Evolutionary conservation across 108 stramenopile genomes (phyloP), one percentile per base, ranked within the genome.

Genomic region (Cyclostephanos tholiformis): DNA sequence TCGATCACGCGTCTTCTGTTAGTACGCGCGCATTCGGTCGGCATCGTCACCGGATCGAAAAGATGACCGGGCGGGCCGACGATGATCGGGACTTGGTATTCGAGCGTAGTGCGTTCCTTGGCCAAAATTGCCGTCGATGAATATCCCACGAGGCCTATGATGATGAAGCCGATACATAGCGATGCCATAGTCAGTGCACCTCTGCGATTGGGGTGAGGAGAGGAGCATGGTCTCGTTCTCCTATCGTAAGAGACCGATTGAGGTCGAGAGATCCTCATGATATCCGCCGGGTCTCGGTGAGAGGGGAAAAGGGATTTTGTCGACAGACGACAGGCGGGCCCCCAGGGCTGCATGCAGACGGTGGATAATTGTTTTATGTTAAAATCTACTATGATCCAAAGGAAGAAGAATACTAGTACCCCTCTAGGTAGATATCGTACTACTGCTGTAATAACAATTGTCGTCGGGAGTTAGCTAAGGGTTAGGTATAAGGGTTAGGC

Each of bases 1-100:
- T 71, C 69, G 11, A 71, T 71, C 2, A 71, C 38, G 27, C 57
- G 35, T 29, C 69, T n/a, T 19, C 69, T 49, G 16, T 63, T 63
- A 1, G 17, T 27, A 0, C 62, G 62, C 35, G 27, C 16, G 36
- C 66, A 67, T 20, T 52, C 29, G 32, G 50, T 50, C n/a, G 50
- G 36, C 9, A 67, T 67, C 16, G 32, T 36, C 38, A 67, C 35
- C 5, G 66, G 66, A 52, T 67, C 66, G 29, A 67, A 67, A 11
- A 67, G 66, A 52, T 35, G 22, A 25, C 66, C 66, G 1, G 66
- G 51, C 44, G 44, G 44, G 16, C 44, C 44, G 16, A 17, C 0
- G 44, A 2, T 16, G 44, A n/a, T n/a, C n/a, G 13, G 2, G 44
- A 46, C 44, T 46, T 16, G 44, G 44, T 0, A 17, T 17, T 41